Evolutionary conservation across 495 filamentous ascomycete species (phyloP).

Genomic region (Penicillium mononematosum): DNA sequence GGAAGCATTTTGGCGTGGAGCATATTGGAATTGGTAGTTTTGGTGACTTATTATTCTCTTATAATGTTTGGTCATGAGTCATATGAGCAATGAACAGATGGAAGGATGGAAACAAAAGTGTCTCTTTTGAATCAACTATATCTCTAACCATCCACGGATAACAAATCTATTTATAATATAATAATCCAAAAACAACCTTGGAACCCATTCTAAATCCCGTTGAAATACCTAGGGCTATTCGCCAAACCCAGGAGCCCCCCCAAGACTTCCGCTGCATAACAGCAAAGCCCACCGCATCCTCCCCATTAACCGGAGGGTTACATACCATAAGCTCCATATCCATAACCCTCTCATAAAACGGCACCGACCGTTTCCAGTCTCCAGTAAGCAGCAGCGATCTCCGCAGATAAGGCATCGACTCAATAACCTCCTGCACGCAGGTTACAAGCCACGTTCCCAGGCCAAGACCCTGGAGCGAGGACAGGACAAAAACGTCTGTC

Average conservation of each 20-base stretch:
- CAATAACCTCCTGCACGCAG: conserved; percentile 55
- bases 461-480: conserved; percentile 56
- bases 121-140: neutral
- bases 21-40: neutral
- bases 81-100: conserved; percentile 7
- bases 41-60: neutral
- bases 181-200: neutral
- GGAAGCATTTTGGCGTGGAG: neutral
- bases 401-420: conserved; percentile 54
- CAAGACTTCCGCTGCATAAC: conserved; percentile 29
- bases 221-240: neutral
- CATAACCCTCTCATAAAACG: conserved; percentile 48
- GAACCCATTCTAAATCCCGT: neutral
- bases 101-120: neutral
- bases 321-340: conserved; percentile 42
- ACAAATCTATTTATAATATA: neutral
- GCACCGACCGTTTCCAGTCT: conserved; percentile 28
- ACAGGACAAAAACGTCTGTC: conserved; percentile 64
- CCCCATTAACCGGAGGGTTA: conserved; percentile 22
- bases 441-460: conserved; percentile 61
- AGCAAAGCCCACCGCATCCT: conserved; percentile 9
- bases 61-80: conserved; percentile 8
- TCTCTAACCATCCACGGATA: neutral
- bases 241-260: conserved; percentile 7
- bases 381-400: conserved; percentile 51